These are phyloP conservation scores for Aureobasidium sp. DNA, from an alignment of 2,329 filamentous ascomycete genomes.

Conservation along the genomic window DNA sequence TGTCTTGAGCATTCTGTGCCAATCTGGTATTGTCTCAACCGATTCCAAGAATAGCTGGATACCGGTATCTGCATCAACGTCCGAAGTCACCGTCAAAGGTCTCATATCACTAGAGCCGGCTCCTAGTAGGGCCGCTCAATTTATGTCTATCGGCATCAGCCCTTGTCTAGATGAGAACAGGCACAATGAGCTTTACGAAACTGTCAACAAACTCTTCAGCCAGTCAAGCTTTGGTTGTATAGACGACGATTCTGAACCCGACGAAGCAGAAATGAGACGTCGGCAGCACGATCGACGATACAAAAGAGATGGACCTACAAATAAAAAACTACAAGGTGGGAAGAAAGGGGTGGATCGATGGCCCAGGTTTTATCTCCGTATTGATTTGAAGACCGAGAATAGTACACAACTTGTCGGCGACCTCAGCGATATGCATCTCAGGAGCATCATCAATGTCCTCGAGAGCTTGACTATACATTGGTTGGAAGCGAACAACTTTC, in stretches of 20 bases:
- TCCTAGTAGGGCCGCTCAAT: conserved; percentile 66
- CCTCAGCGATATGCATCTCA: conserved; percentile 27
- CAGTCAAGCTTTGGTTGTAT: conserved; percentile 65
- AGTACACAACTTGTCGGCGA: neutral
- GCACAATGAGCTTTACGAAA: conserved; percentile 62
- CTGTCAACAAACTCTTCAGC: conserved; percentile 68
- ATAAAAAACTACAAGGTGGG: conserved; percentile 41
- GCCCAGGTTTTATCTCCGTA: conserved; percentile 81
- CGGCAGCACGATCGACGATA: conserved; percentile 31
- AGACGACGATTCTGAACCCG: conserved; percentile 36
- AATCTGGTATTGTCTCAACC: conserved; percentile 53
- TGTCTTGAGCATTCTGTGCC: conserved; percentile 49
- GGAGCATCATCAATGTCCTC: conserved; percentile 55
- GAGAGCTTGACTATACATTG: conserved; percentile 64
- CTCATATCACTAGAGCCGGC: conserved; percentile 62
- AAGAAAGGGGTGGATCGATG: conserved; percentile 67
- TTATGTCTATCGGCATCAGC: conserved; percentile 67
- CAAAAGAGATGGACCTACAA: conserved; percentile 41
- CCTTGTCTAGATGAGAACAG: conserved; percentile 51
- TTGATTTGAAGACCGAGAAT: conserved; percentile 35
- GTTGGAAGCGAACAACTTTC: conserved; percentile 62
- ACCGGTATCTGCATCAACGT: conserved; percentile 56
- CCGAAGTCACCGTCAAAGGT: conserved; percentile 55
- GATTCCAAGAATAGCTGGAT: conserved; percentile 56
- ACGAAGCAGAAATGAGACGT: conserved; percentile 29